Evolutionary conservation across 371 early-diverging fungal genomes (phyloP).

Genomic region (Mucor circinelloides): DNA sequence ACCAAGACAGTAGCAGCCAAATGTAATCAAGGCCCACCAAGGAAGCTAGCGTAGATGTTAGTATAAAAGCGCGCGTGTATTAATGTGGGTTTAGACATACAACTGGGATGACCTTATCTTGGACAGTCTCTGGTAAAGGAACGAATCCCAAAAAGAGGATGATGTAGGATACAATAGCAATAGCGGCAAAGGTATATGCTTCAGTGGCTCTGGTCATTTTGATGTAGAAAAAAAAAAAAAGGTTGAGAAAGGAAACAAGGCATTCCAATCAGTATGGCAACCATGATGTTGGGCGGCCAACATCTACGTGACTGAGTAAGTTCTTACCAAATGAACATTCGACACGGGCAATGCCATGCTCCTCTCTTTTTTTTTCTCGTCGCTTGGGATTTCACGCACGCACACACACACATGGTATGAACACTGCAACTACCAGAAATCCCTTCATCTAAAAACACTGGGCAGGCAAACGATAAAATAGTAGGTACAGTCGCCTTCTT

Average conservation of each 20-base stretch:
- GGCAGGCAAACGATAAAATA: constrained; percentile 69
- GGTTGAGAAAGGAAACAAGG: not conserved
- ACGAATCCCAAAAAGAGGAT: constrained; percentile 55
- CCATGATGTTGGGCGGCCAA: not conserved
- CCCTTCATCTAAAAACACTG: not conserved
- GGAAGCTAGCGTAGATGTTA: constrained; percentile 63
- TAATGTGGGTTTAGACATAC: constrained; percentile 28
- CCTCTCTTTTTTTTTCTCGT: not conserved
- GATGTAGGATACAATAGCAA: constrained; percentile 48
- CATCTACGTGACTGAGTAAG: constrained; percentile 1
- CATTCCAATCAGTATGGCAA: not conserved
- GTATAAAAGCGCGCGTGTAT: not conserved
- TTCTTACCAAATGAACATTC: not conserved
- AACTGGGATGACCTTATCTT: constrained; percentile 63
- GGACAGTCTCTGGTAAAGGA: constrained; percentile 58
- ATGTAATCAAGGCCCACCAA: constrained; percentile 78
- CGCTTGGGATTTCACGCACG: not conserved
- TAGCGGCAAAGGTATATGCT: constrained; percentile 49
- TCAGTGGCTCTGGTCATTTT: constrained; percentile 69
- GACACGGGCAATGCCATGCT: not conserved
- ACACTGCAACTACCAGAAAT: not conserved
- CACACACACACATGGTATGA: not conserved
- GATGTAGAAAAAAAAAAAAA: no score
- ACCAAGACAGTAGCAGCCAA: constrained; percentile 84
- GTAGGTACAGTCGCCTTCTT: constrained; percentile 79